Evolutionary conservation across 2,329 filamentous ascomycete genomes (phyloP), one percentile per base, ranked within the genome.

Genomic region (Metarhizium robertsii): DNA sequence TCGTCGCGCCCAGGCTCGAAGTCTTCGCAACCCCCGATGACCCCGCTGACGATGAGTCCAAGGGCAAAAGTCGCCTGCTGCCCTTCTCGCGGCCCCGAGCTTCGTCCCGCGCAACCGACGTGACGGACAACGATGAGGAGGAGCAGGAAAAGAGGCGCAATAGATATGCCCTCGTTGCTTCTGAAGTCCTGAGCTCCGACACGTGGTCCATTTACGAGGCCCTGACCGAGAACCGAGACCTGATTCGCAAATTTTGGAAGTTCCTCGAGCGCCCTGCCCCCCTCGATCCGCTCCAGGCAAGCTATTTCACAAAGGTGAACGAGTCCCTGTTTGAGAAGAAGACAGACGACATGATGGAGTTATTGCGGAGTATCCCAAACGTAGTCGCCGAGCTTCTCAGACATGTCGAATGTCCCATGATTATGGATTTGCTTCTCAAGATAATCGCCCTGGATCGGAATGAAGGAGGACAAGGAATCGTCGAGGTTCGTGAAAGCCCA

Each of bases 281-380:
- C 2, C 80, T 99, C 55, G 92, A 97, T 69, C 88, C 92, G 42
- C 80, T 96, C 6, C 92, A 97, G 72, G 92, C 94, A 18, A 92
- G 92, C 66, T 99, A 99, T 70, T 99, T 99, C 69, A 96, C 92
- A 55, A 99, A 97, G 69, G 92, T 99, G 67, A 97, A 97, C 71
- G 94, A 99, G 74, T 88, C 90, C n/a, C 75, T 99, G 20, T 87
- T 99, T 55, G 94, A 97, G 70, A 95, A 94, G 74, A 97, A 97
- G 79, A 96, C 95, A 6, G 90, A 95, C 66, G 92, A 96, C 61
- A 99, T 97, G 92, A 78, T 97, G 61, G 84, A 86, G 18, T 85
- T 99, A 59, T 84, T 99, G 71, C 95, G 91, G 69, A 86, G 84
- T 2, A 74, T 96, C 51, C 87, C 94, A 38, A 83, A 86, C 53